Percentiles rank a stretch among this genome's conserved stretches.
phyloP scores from a whole-genome alignment of 306 rosid species.

The Citrullus colocynthis region DNA sequence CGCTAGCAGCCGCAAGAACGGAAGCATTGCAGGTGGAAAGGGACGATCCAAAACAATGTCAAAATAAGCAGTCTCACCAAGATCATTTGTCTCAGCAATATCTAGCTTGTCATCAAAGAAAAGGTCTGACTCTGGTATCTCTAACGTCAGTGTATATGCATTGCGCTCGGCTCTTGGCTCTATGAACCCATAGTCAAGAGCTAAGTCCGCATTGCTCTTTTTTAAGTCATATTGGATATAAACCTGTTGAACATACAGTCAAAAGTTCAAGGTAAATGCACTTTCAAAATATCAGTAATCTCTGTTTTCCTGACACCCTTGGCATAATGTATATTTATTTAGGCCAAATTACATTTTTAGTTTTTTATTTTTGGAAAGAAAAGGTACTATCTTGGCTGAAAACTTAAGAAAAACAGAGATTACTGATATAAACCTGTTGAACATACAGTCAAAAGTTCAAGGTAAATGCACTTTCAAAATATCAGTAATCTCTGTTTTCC shows the following conservation, averaged over 20 bases:
- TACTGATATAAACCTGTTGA: conserved; percentile 62
- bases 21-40: conserved; percentile 57
- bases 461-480: not conserved
- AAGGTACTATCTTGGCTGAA: too few species aligned
- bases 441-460: not conserved
- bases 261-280: not conserved
- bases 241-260: conserved; percentile 33
- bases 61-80: conserved; percentile 54
- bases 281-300: not conserved
- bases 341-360: too few species aligned
- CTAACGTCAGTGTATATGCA: conserved; percentile 62
- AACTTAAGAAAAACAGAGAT: too few species aligned
- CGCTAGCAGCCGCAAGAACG: conserved; percentile 69
- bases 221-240: conserved; percentile 72
- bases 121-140: conserved; percentile 65
- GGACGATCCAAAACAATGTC: conserved; percentile 48
- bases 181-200: conserved; percentile 85
- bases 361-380: too few species aligned
- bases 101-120: conserved; percentile 79
- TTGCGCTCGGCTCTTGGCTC: conserved; percentile 43
- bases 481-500: not conserved
- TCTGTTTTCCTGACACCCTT: not conserved
- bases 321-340: not conserved
- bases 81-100: conserved; percentile 71
- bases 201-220: conserved; percentile 90